These are phyloP conservation scores for Fusarium dimerum DNA, from an alignment of 2,329 filamentous ascomycete genomes.

Conservation along the genomic window DNA sequence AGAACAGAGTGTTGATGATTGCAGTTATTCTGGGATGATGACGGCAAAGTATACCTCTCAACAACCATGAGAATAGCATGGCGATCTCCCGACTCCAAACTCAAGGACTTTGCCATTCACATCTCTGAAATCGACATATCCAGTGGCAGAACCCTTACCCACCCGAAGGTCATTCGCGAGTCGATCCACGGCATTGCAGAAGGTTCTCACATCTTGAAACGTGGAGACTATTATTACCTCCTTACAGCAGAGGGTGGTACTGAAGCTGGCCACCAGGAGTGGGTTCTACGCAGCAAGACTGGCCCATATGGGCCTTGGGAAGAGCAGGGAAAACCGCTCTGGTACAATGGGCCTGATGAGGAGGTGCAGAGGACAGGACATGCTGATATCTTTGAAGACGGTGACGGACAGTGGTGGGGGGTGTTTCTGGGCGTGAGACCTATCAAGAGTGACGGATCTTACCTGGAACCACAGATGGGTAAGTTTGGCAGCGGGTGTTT, in stretches of 20 bases:
- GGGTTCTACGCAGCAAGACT: slow-evolving; percentile 47
- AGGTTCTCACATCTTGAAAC: slow-evolving; percentile 35
- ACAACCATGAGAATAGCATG: slow-evolving; percentile 38
- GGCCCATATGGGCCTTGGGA: slow-evolving; percentile 53
- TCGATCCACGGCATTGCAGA: slow-evolving; percentile 44
- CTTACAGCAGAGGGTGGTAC: slow-evolving; percentile 29
- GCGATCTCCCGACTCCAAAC: slow-evolving; percentile 38
- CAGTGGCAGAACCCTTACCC: slow-evolving; percentile 42
- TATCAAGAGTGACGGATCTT: slow-evolving; percentile 6
- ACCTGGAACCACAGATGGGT: slow-evolving; percentile 26
- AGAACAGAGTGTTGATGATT: background rate
- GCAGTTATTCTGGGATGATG: slow-evolving; percentile 49
- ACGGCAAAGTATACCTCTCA: slow-evolving; percentile 51
- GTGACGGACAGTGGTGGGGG: slow-evolving; percentile 24
- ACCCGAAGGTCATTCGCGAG: slow-evolving; percentile 36
- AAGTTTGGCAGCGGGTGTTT: rapidly evolving
- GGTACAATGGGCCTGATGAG: slow-evolving; percentile 45
- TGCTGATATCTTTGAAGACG: slow-evolving; percentile 27
- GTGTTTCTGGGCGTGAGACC: slow-evolving; percentile 25
- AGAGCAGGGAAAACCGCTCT: slow-evolving; percentile 29
- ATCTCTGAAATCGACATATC: slow-evolving; percentile 44
- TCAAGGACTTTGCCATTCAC: slow-evolving; percentile 55
- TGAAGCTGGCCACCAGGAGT: slow-evolving; percentile 49
- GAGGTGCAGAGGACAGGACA: slow-evolving; percentile 45
- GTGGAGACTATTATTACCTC: slow-evolving; percentile 26